These are phyloP conservation scores for Trifolium repens DNA, from an alignment of 306 rosid genomes.

Conservation along the genomic window DNA sequence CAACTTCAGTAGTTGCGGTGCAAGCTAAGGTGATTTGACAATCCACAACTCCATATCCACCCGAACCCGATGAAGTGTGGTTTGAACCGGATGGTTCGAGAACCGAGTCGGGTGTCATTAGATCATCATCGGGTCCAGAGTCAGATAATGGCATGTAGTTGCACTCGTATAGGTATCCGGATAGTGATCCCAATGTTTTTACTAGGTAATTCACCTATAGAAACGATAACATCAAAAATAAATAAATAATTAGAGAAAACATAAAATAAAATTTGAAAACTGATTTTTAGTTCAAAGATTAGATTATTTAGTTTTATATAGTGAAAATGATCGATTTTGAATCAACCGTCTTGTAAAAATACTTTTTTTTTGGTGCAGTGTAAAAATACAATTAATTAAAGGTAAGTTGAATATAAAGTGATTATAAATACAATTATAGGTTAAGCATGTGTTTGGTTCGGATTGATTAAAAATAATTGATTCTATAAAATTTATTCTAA, in stretches of 20 bases:
- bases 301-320: too few relatives aligned
- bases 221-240: background rate
- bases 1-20: constrained; percentile 79
- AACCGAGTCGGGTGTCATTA: constrained; percentile 76
- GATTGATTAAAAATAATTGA: too few relatives aligned
- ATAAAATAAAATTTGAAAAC: too few relatives aligned
- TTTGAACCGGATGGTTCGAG: constrained; percentile 75
- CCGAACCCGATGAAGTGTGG: constrained; percentile 71
- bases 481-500: too few relatives aligned
- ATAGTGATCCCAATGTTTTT: constrained; percentile 53
- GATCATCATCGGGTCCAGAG: constrained; percentile 58
- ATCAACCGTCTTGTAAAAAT: too few relatives aligned
- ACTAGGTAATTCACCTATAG: constrained; percentile 64
- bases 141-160: constrained; percentile 70
- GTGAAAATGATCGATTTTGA: too few relatives aligned
- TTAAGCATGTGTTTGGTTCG: too few relatives aligned
- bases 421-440: too few relatives aligned
- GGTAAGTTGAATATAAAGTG: too few relatives aligned
- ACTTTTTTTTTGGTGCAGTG: too few relatives aligned
- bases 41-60: constrained; percentile 58
- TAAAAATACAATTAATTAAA: too few relatives aligned
- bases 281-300: too few relatives aligned
- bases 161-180: constrained; percentile 69
- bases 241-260: background rate
- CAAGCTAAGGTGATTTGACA: constrained; percentile 53